Evolutionary conservation across 2,329 filamentous ascomycete genomes (phyloP), one percentile per base, ranked within the genome.

Genomic region (Talaromyces sp.): DNA sequence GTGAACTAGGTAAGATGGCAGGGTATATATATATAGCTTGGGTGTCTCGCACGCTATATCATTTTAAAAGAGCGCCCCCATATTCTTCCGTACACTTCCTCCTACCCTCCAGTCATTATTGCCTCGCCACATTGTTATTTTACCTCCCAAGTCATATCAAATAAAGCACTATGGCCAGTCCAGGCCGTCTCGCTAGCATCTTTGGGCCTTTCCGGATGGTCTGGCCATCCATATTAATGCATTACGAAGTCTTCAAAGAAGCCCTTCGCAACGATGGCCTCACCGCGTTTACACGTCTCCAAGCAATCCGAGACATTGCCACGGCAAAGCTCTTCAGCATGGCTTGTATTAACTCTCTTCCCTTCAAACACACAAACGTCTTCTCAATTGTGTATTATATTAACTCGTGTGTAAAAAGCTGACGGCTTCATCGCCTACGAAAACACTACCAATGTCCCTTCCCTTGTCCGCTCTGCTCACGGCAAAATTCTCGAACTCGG

Each of bases 401-500:
- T 38, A 38, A 38, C 17, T 38, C 2, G 5, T 17, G 17, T 31
- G 65, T 32, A 55, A 51, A 51, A 72, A 35, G 71, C 68, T 31
- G 52, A 13, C 50, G 59, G 56, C 26, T 74, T 73, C 55, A 69
- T 72, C 61, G 66, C 71, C 8, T 73, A 64, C 53, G 74, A 77
- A 67, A 58, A 71, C 43, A 74, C 71, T 7, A 75, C 72, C 17
- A 55, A 61, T 58, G 68, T 75, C 26, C 71, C 74, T 26, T 70
- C 61, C 1, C 70, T 66, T 62, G 72, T 67, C 29, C 71, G 55
- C 11, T 57, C 69, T 35, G 71, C 72, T 21, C 27, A 29, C 7
- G 78, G 79, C 32, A 62, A 68, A 7, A 67, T 80, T 52, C 73
- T 81, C 35, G 79, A 81, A 61, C 70, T 80, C 1, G 79, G 78